Evolutionary conservation across 192 early-diverging fungal species (phyloP).

Genomic region (Coemansia sp.): DNA sequence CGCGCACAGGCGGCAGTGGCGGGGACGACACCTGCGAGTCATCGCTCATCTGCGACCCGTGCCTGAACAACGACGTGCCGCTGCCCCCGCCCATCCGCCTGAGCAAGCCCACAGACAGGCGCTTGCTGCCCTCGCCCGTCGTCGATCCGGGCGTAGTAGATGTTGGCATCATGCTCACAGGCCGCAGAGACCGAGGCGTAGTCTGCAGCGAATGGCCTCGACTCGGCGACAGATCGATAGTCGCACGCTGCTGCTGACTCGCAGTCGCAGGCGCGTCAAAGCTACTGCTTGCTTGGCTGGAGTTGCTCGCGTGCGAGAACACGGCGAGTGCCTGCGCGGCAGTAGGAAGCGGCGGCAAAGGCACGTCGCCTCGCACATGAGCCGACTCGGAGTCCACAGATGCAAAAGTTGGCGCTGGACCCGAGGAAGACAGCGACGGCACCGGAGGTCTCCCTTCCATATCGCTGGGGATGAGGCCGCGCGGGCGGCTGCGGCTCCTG

Average conservation of each 20-base stretch:
- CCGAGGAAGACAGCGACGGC: background rate
- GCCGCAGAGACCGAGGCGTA: constrained; percentile 35
- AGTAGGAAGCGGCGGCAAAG: background rate
- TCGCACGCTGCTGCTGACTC: constrained; percentile 12
- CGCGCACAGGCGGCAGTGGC: constrained; percentile 5
- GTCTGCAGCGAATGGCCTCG: constrained; percentile 43
- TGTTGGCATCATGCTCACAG: constrained; percentile 42
- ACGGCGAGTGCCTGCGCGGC: background rate
- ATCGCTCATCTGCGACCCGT: constrained; percentile 37
- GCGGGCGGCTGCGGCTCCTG: constrained; percentile 37
- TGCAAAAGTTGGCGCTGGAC: too few species aligned
- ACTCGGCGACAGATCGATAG: constrained; percentile 27
- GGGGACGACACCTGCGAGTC: constrained; percentile 21
- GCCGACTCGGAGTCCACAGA: background rate
- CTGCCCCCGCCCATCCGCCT: constrained; percentile 29
- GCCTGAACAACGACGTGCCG: constrained; percentile 36
- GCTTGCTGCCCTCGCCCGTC: constrained; percentile 19
- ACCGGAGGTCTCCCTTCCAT: constrained; percentile 12
- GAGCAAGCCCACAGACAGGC: constrained; percentile 51
- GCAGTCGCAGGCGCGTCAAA: constrained; percentile 6
- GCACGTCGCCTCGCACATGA: background rate
- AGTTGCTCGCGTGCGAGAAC: background rate
- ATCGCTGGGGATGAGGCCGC: constrained; percentile 9
- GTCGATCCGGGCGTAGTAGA: constrained; percentile 14
- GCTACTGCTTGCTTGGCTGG: constrained; percentile 8